Conservation (phyloP, 352 stramenopile species). For the Proteromonas lacertae region DNA sequence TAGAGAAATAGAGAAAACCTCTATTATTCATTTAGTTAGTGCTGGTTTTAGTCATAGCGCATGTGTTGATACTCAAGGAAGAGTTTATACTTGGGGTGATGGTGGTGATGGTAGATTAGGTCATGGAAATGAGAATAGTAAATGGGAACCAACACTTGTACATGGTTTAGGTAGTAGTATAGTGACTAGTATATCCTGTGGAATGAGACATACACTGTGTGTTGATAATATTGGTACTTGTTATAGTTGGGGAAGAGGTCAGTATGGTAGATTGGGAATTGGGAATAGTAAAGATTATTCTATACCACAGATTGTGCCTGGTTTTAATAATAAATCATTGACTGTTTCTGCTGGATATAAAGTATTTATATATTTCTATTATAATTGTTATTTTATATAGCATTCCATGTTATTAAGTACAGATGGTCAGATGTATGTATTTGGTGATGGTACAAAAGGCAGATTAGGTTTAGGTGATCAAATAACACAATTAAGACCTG, state of each 20-base stretch:
- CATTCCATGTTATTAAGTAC: no score
- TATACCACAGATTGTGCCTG: no score
- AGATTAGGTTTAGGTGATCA: constrained; percentile 22
- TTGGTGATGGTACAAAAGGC: constrained; percentile 30
- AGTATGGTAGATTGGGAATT: no score
- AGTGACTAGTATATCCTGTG: background rate
- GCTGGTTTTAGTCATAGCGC: constrained; percentile 38
- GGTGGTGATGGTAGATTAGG: constrained; percentile 40
- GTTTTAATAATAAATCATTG: no score
- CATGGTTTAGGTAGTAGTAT: background rate
- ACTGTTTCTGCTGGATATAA: no score
- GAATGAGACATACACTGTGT: background rate
- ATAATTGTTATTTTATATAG: no score
- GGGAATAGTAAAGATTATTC: no score
- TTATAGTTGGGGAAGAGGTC: background rate
- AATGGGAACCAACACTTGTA: background rate
- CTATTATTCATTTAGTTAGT: no score
- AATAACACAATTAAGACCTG: constrained; percentile 2
- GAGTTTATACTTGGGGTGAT: constrained; percentile 21
- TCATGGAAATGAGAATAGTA: constrained; percentile 7
- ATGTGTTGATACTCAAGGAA: constrained; percentile 27
- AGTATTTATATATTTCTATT: no score
- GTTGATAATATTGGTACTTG: background rate
- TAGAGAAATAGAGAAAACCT: constrained; percentile 1
- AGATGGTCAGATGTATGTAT: constrained; percentile 19